Evolutionary conservation across 148 eudicot species (phyloP).

Genomic region (Rhododendron mucronatum): DNA sequence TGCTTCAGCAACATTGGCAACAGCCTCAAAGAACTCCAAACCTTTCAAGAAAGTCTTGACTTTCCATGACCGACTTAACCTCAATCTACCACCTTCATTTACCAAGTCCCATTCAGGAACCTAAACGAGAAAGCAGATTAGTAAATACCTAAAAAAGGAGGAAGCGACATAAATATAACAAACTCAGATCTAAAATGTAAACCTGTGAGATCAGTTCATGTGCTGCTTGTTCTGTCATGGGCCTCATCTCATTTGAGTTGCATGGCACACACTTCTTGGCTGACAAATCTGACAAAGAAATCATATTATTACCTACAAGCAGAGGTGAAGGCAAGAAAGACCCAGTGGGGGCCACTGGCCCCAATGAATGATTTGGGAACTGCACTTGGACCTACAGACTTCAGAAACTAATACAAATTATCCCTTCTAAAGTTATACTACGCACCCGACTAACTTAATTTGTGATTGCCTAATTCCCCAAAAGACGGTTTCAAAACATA

Average conservation of each 20-base stretch:
- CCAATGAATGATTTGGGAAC: not conserved
- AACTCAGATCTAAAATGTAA: not conserved
- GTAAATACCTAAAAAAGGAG: not conserved
- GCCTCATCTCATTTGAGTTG: constrained; percentile 54
- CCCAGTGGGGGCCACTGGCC: not conserved
- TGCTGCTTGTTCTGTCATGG: constrained; percentile 78
- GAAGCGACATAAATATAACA: not conserved
- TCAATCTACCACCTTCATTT: constrained; percentile 54
- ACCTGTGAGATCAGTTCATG: constrained; percentile 54
- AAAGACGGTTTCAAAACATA: no score
- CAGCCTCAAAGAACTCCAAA: constrained; percentile 70
- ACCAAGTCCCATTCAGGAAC: constrained; percentile 76
- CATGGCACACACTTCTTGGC: constrained; percentile 91
- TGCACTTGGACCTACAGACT: not conserved
- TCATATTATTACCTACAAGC: not conserved
- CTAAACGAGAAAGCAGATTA: constrained; percentile 25
- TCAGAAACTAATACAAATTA: not conserved
- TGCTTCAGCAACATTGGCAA: constrained; percentile 75
- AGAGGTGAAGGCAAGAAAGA: not conserved
- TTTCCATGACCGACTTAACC: constrained; percentile 76
- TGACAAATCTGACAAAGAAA: constrained; percentile 52
- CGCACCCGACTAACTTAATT: not conserved
- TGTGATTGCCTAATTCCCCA: not conserved
- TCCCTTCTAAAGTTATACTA: not conserved
- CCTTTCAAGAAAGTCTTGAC: constrained; percentile 81